Evolutionary conservation across 257 asterid species (phyloP).

Genomic region (Nicotiana otophora): DNA sequence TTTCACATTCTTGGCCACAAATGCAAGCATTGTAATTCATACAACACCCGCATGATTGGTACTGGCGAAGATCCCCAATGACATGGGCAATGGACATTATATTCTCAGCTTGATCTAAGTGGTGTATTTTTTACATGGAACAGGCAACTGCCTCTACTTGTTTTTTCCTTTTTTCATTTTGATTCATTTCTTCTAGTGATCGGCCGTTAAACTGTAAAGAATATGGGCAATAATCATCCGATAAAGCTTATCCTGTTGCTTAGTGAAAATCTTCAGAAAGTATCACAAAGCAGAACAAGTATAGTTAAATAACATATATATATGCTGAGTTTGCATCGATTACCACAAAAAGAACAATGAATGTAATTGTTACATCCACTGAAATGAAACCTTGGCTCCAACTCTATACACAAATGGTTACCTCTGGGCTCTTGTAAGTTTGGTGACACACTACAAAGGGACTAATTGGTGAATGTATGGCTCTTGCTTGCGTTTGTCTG

Average conservation of each 20-base stretch:
- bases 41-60: constrained; percentile 64
- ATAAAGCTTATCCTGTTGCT: background rate
- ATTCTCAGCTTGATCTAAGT: constrained; percentile 1
- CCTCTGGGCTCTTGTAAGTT: no score
- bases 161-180: background rate
- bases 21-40: constrained; percentile 67
- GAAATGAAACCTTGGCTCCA: no score
- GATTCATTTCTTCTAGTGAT: background rate
- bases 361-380: no score
- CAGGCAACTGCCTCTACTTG: background rate
- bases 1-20: constrained; percentile 90
- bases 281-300: background rate
- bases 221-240: background rate
- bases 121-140: background rate
- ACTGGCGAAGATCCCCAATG: constrained; percentile 33
- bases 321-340: no score
- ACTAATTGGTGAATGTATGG: no score
- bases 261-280: background rate
- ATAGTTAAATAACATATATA: no score
- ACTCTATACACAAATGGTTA: no score
- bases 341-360: no score
- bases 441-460: no score
- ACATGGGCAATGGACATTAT: background rate
- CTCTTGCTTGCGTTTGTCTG: no score
- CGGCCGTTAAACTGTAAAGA: background rate